Evolutionary conservation across 805 yeast species (phyloP).

Genomic region (Sugiyamaella smithiae): DNA sequence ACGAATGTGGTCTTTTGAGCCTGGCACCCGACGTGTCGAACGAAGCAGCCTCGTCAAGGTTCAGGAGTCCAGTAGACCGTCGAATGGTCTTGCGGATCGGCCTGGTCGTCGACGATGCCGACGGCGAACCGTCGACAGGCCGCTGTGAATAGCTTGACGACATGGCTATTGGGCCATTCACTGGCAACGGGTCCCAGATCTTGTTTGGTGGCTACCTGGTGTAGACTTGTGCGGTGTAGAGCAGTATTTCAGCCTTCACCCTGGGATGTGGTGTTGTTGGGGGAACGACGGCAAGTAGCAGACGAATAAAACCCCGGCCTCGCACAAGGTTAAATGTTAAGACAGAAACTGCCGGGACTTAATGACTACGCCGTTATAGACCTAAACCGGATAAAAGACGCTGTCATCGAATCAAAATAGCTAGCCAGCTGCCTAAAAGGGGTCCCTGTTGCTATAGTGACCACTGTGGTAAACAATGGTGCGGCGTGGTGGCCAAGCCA

Average conservation of each 20-base stretch:
- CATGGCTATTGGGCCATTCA: neutral
- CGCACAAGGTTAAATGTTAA: neutral
- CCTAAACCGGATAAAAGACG: conserved; percentile 8
- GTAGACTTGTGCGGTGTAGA: neutral
- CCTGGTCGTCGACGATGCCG: conserved; percentile 9
- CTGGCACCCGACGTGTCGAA: conserved; percentile 17
- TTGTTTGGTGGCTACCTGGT: neutral
- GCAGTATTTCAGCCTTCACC: neutral
- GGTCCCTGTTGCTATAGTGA: neutral
- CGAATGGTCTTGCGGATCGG: conserved; percentile 29
- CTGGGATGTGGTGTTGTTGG: conserved; percentile 5
- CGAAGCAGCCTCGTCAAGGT: conserved; percentile 38
- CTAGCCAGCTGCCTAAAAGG: neutral
- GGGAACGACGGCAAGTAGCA: neutral
- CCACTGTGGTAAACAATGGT: neutral
- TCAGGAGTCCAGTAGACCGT: conserved; percentile 40
- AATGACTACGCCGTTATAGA: neutral
- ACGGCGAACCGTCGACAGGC: neutral
- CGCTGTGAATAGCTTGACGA: neutral
- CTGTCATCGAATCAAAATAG: neutral
- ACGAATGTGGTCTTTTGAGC: conserved; percentile 11
- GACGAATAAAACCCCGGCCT: neutral
- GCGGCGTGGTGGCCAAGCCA: conserved; percentile 5
- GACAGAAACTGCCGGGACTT: neutral
- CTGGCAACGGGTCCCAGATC: neutral